Evolutionary conservation across 2,329 filamentous ascomycete genomes (phyloP), one percentile per base, ranked within the genome.

Genomic region (Microsporum canis): DNA sequence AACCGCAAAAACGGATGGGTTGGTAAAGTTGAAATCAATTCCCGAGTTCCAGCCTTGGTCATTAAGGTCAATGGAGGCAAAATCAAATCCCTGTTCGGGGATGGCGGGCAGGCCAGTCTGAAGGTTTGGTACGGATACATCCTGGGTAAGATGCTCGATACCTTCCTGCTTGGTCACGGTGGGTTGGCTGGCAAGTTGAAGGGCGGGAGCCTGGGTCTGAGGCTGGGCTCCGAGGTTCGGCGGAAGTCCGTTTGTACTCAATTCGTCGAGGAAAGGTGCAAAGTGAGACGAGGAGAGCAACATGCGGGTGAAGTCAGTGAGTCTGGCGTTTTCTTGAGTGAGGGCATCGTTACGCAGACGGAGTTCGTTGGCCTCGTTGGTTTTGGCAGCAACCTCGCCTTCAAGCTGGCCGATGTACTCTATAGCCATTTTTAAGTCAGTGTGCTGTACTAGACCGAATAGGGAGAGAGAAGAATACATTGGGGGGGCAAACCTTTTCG

Each of bases 401-500:
- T 99, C 94, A 14, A 99, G 88, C 75, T 97, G 91, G 65, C 85
- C 84, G 71, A 99, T 97, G 79, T 97, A 97, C 82, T 97, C 94
- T 97, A 69, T 47, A n/a, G 61, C 34, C 12, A 23, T 23, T 23
- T 23, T 0, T 23, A 61, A 47, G 74, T 89, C 81, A 89, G 83
- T 67, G 60, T 59, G 34, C 10, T 12, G 17, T 23, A 39, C 36
- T 7, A 55, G 49, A 60, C 62, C 41, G 60, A 56, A 23, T 36
- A 47, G 29, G 31, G 65, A 71, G 39, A 3, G 10, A 2, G 39
- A 43, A 43, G 39, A 43, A 12, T 36, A 23, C 17, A 23, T 23
- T 23, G 17, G 1, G 17, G 17, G 34, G 39, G 17, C 39, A 80
- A 85, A 96, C 92, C 92, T 82, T 99, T 99, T 81, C 94, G 88